Base-by-base conservation (phyloP, 2,329 filamentous ascomycete genomes). In the Colletotrichum sojae region DNA sequence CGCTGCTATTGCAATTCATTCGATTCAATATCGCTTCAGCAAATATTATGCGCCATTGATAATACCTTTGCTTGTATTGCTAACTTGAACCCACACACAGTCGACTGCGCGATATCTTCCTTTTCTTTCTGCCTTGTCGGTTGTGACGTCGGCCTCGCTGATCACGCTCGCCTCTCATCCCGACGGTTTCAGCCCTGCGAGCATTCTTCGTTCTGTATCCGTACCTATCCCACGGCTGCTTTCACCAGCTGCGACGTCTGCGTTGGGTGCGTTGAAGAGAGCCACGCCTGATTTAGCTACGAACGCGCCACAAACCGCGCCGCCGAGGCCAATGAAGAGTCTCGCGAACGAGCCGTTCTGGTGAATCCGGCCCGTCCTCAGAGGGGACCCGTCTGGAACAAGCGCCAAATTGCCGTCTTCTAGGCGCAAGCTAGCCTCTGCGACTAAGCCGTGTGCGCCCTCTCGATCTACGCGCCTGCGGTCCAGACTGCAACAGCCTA, bases 311-410 rank as follows among this genome's bases (percentile, higher is more conserved):
- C 63, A 53, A 52, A 52, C n/a, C 51, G 22, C 36, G 20, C 31
- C 31, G 49, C 22, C 51, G 36, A 55, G 55, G 27, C 62, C 67
- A 67, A 69, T 67, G 51, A 69, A 61, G 55, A 45, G n/a, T 46
- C 52, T 46, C 25, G 59, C 48, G 62, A 46, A 55, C 36, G 62
- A 61, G 62, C 56, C 67, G 46, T 63, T 69, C 22, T 56, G 46
- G 67, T 69, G 63, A 67, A 69, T 61, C 63, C 67, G 63, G 67
- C 49, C 62, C 62, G 67, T 43, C 63, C 56, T 60, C 51, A 52
- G 46, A 52, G 55, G 62, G 31, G 45, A 61, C 39, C 48, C 51
- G 55, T 46, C 51, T 67, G 55, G 67, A 52, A 69, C 51, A 66
- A 67, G 67, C 49, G 61, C 45, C 45, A 51, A 18, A 56, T 64